Evolutionary conservation across 441 rosid species (phyloP), one percentile per base, ranked within the genome.

Genomic region (Euphorbia schlechtendalii): DNA sequence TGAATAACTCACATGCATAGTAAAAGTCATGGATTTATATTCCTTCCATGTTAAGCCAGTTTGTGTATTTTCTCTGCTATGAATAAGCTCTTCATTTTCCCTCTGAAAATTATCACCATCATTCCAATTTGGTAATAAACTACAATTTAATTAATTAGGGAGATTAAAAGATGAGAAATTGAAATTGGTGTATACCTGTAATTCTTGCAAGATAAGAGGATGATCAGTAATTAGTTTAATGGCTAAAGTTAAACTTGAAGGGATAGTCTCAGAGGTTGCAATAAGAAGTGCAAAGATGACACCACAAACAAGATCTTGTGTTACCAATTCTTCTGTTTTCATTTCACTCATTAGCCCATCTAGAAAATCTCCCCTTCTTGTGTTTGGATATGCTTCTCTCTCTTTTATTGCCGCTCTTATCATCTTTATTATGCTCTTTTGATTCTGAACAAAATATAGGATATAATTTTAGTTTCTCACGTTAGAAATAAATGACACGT

Each of bases 1-100:
- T 2, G 7, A 32, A 32, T 7, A 32, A 41, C 78, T 57, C 22
- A 63, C 83, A n/a, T 72, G 59, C 66, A 58, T 63, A 1, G 78
- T 80, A 49, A 72, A 72, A 46, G 73, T 68, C 76, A 80, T 72
- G 0, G 79, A 72, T 46, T 68, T 74, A 58, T 74, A 80, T 48
- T 77, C 81, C 57, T 72, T 60, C 79, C 81, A 72, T 20, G 70
- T 41, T 24, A 80, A 13, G 13, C 59, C 69, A 22, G 17, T 41
- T 17, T 75, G 64, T 14, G 27, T 32, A 10, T 62, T 56, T 61
- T 53, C 56, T 40, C 74, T 72, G 58, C 34, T 63, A 30, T 56
- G 59, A 45, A 78, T 43, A 55, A 78, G 69, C 12, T 59, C 71
- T 61, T 74, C 76, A 18, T 69, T 64, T 63, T 75, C 75, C 43